Evolutionary conservation across 257 asterid species (phyloP).

Genomic region (Echites panduratus): DNA sequence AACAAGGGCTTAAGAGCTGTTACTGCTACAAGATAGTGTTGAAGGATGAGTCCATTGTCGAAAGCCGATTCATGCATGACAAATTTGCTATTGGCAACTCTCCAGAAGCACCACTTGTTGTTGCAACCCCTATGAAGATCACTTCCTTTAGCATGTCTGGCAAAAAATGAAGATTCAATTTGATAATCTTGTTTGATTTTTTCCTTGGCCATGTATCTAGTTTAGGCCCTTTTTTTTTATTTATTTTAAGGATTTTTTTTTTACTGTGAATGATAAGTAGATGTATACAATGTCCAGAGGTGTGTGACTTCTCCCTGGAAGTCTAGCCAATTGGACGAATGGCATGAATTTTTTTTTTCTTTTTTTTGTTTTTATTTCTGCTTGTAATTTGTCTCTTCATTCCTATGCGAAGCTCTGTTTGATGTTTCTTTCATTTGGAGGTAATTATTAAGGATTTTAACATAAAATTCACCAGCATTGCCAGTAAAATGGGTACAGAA

Average conservation of each 20-base stretch:
- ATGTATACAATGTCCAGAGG: not conserved
- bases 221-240: not conserved
- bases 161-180: constrained; percentile 26
- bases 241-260: not conserved
- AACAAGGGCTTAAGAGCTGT: constrained; percentile 98
- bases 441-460: too few relatives aligned
- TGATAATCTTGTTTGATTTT: not conserved
- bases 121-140: constrained; percentile 92
- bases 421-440: too few relatives aligned
- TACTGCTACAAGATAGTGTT: constrained; percentile 83
- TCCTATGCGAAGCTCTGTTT: not conserved
- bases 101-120: constrained; percentile 95
- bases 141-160: constrained; percentile 91
- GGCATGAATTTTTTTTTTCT: not conserved
- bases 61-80: constrained; percentile 95
- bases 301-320: not conserved
- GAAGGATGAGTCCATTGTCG: constrained; percentile 90
- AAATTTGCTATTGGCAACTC: constrained; percentile 58
- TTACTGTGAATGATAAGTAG: not conserved
- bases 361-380: not conserved
- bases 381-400: not conserved
- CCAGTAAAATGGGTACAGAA: too few relatives aligned
- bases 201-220: not conserved
- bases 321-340: too few relatives aligned
- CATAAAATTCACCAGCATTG: too few relatives aligned